Evolutionary conservation across 2,329 filamentous ascomycete species (phyloP), one percentile per base, ranked within the genome.

Genomic region (Paraphaeosphaeria sporulosa): DNA sequence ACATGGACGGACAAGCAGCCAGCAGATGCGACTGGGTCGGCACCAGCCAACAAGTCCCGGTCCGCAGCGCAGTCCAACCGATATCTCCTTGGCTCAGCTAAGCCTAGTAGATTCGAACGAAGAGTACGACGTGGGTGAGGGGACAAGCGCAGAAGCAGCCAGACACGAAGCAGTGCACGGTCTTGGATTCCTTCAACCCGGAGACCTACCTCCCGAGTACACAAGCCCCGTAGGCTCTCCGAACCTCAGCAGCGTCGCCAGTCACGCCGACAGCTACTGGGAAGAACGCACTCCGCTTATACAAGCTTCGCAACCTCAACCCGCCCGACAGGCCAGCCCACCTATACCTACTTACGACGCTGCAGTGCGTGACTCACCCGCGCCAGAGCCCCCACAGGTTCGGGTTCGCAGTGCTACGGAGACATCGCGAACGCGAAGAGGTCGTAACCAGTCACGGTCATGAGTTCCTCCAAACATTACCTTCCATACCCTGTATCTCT

Each of bases 1-100:
- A 48, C 93, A 96, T 76, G 87, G 86, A 42, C 85, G 93, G 60
- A 90, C 90, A 44, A 86, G 88, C 62, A 95, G 91, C 71, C 91
- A 91, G 55, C 94, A 92, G 70, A 89, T 93, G 72, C 86, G 93
- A 65, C 83, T 94, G 48, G 80, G 80, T 55, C 82, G 90, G 64
- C 81, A 67, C 83, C 89, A 80, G 63, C 91, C 93, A 9, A 91
- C 91, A 21, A 97, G 92, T 73, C 94, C 94, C 0, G 95, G 95
- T 3, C 95, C 95, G 1, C 86, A 93, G 62, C 87, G 94, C 68
- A 96, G 92, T 72, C 94, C 95, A 9, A 98, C 95, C 12, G 95
- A 98, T 76, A 99, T 99, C 66, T 97, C 94, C 9, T 86, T 99
- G 50, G 92, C 94, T 30, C 93, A 94, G 71, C 85, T 97, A 55